Conservation (phyloP, 345 rosid species). For the Populus deltoides region DNA sequence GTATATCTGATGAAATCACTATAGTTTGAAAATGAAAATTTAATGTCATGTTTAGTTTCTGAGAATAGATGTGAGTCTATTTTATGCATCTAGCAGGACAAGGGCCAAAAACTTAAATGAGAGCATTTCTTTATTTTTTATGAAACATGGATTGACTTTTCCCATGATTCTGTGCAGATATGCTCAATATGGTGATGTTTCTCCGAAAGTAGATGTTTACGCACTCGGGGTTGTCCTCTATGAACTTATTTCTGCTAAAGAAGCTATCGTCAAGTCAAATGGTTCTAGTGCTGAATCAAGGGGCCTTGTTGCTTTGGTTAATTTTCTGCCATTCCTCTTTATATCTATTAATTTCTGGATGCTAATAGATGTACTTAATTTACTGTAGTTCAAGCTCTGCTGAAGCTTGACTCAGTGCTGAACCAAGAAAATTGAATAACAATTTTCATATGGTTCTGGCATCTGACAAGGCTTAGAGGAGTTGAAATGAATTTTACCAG, state of each 20-base stretch:
- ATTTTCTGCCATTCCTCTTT: conserved; percentile 17
- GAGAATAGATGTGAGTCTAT: background rate
- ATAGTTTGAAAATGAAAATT: background rate
- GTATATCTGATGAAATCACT: background rate
- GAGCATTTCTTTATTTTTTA: background rate
- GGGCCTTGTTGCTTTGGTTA: conserved; percentile 90
- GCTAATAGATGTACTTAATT: background rate
- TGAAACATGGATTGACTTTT: background rate
- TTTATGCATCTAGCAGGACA: background rate
- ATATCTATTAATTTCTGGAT: background rate
- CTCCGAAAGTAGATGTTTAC: conserved; percentile 87
- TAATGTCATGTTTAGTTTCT: background rate
- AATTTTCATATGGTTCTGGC: background rate
- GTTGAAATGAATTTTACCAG: background rate
- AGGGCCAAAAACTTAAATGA: background rate
- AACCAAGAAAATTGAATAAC: background rate
- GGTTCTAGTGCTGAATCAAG: conserved; percentile 52
- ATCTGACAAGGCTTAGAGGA: background rate
- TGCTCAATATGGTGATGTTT: conserved; percentile 81
- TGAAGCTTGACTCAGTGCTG: background rate
- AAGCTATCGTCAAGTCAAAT: conserved; percentile 66
- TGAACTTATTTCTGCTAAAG: conserved; percentile 90
- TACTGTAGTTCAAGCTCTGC: background rate
- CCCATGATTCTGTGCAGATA: conserved; percentile 46
- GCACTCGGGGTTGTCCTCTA: conserved; percentile 97